Conservation (phyloP, 768 basidiomycete genomes). For the Lactarius hengduanensis region DNA sequence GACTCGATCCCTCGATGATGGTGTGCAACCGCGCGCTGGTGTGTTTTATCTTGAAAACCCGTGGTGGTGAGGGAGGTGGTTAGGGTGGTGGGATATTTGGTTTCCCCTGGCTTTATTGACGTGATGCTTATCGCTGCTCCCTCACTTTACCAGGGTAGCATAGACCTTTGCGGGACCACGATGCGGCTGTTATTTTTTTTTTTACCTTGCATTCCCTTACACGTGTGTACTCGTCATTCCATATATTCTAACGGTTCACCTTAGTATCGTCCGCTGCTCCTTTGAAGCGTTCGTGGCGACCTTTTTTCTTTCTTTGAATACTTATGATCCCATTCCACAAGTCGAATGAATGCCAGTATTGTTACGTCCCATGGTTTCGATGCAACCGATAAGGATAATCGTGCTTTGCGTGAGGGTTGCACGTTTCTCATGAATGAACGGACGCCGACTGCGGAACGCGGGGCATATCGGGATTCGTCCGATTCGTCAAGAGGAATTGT, state of each 20-base stretch:
- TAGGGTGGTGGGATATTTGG: background rate
- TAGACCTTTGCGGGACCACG: background rate
- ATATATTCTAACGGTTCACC: background rate
- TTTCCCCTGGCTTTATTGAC: background rate
- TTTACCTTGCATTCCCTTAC: background rate
- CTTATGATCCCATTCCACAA: background rate
- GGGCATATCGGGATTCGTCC: no score
- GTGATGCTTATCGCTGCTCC: background rate
- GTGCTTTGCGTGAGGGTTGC: background rate
- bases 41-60: background rate
- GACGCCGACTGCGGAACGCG: no score
- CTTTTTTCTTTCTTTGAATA: no score
- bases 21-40: background rate
- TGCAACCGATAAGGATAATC: background rate
- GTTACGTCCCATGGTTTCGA: background rate
- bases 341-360: background rate
- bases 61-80: background rate
- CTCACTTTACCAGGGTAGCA: background rate
- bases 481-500: no score
- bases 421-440: background rate
- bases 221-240: background rate
- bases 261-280: background rate
- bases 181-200: background rate
- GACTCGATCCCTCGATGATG: slow-evolving; percentile 32
- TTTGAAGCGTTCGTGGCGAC: background rate